A percentile compares a stretch with the other conserved stretches of the same genome.
phyloP scores from a whole-genome alignment of 371 early-diverging fungal species.

The Rhizopus sp. region DNA sequence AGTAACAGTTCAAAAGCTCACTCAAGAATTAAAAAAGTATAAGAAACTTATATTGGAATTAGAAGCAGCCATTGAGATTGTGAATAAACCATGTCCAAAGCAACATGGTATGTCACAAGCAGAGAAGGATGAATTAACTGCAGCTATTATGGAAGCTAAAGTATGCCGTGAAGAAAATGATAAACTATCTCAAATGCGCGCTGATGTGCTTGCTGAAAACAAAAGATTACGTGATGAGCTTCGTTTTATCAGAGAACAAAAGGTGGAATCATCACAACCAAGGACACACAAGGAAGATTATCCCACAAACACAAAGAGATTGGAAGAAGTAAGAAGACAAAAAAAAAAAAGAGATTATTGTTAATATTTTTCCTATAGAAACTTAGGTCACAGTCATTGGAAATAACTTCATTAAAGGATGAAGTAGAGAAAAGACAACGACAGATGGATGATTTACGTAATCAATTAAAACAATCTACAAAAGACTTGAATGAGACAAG shows the following conservation, averaged over 20 bases:
- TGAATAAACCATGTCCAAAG: slow-evolving; percentile 51
- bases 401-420: slow-evolving; percentile 27
- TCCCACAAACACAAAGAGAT: neutral
- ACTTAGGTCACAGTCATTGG: slow-evolving; percentile 24
- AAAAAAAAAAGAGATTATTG: neutral
- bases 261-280: neutral
- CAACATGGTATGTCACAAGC: slow-evolving; percentile 57
- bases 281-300: neutral
- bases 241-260: slow-evolving; percentile 16
- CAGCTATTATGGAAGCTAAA: slow-evolving; percentile 33
- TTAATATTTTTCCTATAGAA: slow-evolving; percentile 4
- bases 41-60: slow-evolving; percentile 51
- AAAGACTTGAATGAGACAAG: slow-evolving; percentile 28
- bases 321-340: neutral
- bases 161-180: slow-evolving; percentile 42
- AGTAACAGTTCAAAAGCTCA: slow-evolving; percentile 49
- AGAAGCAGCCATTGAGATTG: slow-evolving; percentile 44
- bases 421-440: slow-evolving; percentile 39
- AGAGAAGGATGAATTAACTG: slow-evolving; percentile 48
- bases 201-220: slow-evolving; percentile 43
- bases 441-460: slow-evolving; percentile 31
- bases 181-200: slow-evolving; percentile 31
- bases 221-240: slow-evolving; percentile 26
- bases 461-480: slow-evolving; percentile 26
- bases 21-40: slow-evolving; percentile 52